Percentiles rank a stretch among this genome's conserved stretches.
phyloP scores from a whole-genome alignment of 129 eudicot genomes.

The Scalesia atractyloides region DNA sequence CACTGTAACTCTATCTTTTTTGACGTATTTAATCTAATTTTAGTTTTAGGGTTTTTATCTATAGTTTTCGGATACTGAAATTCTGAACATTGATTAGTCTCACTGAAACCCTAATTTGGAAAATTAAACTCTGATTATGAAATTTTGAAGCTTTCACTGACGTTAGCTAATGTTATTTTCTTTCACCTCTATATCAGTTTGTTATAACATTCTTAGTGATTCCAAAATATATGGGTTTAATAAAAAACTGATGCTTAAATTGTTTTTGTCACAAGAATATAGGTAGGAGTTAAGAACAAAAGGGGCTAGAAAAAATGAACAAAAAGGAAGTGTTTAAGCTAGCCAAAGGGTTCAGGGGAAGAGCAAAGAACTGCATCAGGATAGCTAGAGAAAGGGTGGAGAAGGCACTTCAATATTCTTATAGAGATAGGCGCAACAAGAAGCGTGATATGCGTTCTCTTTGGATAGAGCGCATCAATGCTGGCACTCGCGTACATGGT shows the following conservation, averaged over 20 bases:
- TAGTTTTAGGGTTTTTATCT: too few relatives aligned
- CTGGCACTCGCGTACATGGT: constrained; percentile 91
- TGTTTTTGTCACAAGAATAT: neutral
- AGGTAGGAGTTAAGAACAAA: neutral
- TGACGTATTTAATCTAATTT: too few relatives aligned
- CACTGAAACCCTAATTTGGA: too few relatives aligned
- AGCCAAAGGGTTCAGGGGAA: constrained; percentile 96
- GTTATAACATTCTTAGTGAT: neutral
- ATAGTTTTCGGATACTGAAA: too few relatives aligned
- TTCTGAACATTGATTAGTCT: too few relatives aligned
- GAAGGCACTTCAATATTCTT: constrained; percentile 94
- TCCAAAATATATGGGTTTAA: neutral
- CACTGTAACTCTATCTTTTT: too few relatives aligned
- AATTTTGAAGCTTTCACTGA: too few relatives aligned
- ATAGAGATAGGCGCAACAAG: constrained; percentile 91
- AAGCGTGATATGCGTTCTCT: constrained; percentile 98
- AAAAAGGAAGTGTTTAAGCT: constrained; percentile 87
- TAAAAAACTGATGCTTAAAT: neutral
- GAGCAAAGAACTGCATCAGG: constrained; percentile 94
- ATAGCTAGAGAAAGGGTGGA: constrained; percentile 94
- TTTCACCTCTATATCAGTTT: too few relatives aligned
- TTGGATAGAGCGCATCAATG: constrained; percentile 96
- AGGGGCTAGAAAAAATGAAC: constrained; percentile 63
- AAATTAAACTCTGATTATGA: too few relatives aligned
- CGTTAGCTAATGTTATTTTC: too few relatives aligned